Evolutionary conservation across 83 land plant species (phyloP), one percentile per base, ranked within the genome.

Genomic region (Diphasiastrum complanatum): DNA sequence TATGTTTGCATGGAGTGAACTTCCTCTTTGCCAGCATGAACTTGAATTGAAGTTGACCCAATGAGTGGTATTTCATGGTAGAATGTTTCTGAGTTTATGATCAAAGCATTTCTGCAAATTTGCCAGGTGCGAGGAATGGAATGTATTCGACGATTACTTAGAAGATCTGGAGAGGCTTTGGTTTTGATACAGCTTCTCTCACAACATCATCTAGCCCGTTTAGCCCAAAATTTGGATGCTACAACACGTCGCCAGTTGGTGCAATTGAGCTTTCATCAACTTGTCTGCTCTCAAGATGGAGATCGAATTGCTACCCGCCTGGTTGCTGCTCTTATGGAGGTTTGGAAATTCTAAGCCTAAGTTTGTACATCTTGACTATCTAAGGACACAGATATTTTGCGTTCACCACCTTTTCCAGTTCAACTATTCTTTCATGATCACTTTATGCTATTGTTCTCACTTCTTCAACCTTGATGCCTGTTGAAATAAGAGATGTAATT

Each of bases 121-220:
- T 55, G 34, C n/a, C 74, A 95, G 99, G 99, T 95, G 45, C 83
- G 97, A 63, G 84, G 90, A 35, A 84, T 95, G 87, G 99, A 95
- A 46, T 87, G 93, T 36, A 78, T 95, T 24, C 80, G 99, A 63
- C 79, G 96, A 60, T 70, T 95, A 74, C 81, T 95, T 22, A 70
- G 96, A 59, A 74, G 99, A 68, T 86, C 89, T 45, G 85, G 78
- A 30, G 99, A 95, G 79, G 99, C 99, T 14, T 78, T 95, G 35
- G 74, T 79, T 61, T 67, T 95, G 37, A 85, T 95, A 23, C 93
- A 86, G 61, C 85, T 89, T 33, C 81, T 90, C 47, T 84, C 78
- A 58, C 95, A 84, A 47, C 99, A 95, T 73, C 86, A 89, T 67
- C 65, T 95, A 16, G 63, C 89, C 23, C 86, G 99, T 28, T 61